phyloP scores from a whole-genome alignment of 2,329 filamentous ascomycete genomes.

The Pseudocercospora macadamiae region DNA sequence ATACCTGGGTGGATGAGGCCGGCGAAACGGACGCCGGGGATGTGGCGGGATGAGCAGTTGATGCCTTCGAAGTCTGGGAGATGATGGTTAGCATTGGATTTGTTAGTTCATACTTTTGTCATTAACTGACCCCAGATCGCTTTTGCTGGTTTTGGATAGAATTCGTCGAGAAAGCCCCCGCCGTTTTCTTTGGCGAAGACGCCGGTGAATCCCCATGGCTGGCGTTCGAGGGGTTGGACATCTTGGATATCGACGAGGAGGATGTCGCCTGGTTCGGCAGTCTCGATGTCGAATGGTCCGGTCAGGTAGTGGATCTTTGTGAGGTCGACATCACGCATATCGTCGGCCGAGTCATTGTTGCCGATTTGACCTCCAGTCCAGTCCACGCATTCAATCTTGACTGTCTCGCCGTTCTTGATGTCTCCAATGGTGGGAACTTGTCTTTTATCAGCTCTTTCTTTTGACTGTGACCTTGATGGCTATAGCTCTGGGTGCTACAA shows the following conservation, averaged over 20 bases:
- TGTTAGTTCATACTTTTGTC: too few relatives aligned
- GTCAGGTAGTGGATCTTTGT: constrained; percentile 85
- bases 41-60: constrained; percentile 82
- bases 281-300: constrained; percentile 85
- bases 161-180: constrained; percentile 81
- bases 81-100: too few relatives aligned
- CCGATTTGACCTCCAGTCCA: constrained; percentile 64
- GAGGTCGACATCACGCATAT: constrained; percentile 81
- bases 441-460: neutral
- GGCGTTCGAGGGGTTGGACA: constrained; percentile 82
- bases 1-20: constrained; percentile 89
- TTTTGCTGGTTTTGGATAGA: constrained; percentile 79
- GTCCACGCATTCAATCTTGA: constrained; percentile 91
- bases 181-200: constrained; percentile 80
- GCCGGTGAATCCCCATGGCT: constrained; percentile 89
- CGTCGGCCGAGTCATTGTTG: constrained; percentile 89
- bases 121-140: constrained; percentile 80
- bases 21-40: constrained; percentile 83
- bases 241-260: constrained; percentile 90
- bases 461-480: neutral
- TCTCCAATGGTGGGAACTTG: constrained; percentile 73
- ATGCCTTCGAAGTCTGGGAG: constrained; percentile 78
- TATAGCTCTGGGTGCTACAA: constrained; percentile 13
- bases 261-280: constrained; percentile 81
- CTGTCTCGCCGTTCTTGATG: constrained; percentile 81